A percentile compares a stretch with the other conserved stretches of the same genome.
Evolutionary conservation across 768 basidiomycete species (phyloP).

Genomic region (Auricularia auricula-judae): DNA sequence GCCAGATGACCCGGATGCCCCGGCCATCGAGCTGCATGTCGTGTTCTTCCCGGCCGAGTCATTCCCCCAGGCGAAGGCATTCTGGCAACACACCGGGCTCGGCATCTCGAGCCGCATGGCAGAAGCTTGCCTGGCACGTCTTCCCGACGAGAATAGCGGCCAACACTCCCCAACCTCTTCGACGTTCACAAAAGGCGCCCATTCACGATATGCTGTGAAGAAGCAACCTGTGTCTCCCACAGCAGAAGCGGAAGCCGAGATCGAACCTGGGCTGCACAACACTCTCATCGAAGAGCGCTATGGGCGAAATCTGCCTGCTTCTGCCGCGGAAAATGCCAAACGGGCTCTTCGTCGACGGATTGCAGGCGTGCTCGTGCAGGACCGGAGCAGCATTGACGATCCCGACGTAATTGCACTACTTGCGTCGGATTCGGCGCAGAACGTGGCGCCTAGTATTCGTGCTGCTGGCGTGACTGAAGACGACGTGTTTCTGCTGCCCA

Average conservation of each 20-base stretch:
- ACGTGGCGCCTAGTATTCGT: slow-evolving; percentile 52
- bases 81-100: slow-evolving; percentile 92
- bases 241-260: slow-evolving; percentile 4
- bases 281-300: slow-evolving; percentile 91
- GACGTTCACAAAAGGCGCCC: slow-evolving; percentile 31
- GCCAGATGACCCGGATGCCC: slow-evolving; percentile 10
- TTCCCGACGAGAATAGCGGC: slow-evolving; percentile 32
- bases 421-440: slow-evolving; percentile 13
- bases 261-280: slow-evolving; percentile 49
- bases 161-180: slow-evolving; percentile 13
- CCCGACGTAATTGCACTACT: slow-evolving; percentile 8
- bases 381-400: slow-evolving; percentile 20
- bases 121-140: slow-evolving; percentile 65
- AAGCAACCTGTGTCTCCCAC: slow-evolving; percentile 9
- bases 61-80: slow-evolving; percentile 66
- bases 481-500: slow-evolving; percentile 80
- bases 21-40: slow-evolving; percentile 58
- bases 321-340: slow-evolving; percentile 71
- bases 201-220: slow-evolving; percentile 49
- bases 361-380: slow-evolving; percentile 70
- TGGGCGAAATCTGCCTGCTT: slow-evolving; percentile 73
- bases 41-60: slow-evolving; percentile 59
- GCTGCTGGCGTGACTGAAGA: slow-evolving; percentile 62
- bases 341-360: slow-evolving; percentile 78
- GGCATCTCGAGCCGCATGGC: slow-evolving; percentile 85